Base-by-base conservation (phyloP, 768 basidiomycete genomes). In the Tephrocybe sp. region DNA sequence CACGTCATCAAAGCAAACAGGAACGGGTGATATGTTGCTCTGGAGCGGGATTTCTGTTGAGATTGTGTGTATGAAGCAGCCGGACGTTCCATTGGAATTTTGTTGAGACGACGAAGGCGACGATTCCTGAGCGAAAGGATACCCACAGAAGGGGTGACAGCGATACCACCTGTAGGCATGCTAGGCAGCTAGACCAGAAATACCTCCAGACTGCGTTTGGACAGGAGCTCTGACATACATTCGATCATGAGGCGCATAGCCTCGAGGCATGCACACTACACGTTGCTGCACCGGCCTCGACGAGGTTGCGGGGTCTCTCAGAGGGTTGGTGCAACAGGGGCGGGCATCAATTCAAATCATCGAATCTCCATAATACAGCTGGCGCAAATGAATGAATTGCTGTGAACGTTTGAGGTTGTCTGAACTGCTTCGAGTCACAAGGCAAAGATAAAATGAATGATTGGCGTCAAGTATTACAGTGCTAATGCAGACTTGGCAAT, bases 401-500 rank as follows among this genome's bases (percentile, higher is more conserved):
- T n/a, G n/a, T n/a, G n/a, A n/a, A n/a, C n/a, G n/a, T n/a, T n/a
- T n/a, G n/a, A n/a, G n/a, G n/a, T n/a, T n/a, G n/a, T n/a, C n/a
- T n/a, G n/a, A 24, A 11, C 7, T 25, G n/a, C 40, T 23, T 25
- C 4, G n/a, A 36, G 33, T 32, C 46, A 48, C 34, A 20, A 48
- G 21, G 46, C 24, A 51, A n/a, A 38, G 18, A 38, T 46, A 4
- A 45, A 45, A 53, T 42, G 39, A 53, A 34, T 21, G 5, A 42
- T 25, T 14, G 7, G 4, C 24, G 40, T 12, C 5, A 18, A 14
- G 28, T 18, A 32, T 34, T 58, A 78, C 68, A 73, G 63, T 10
- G 61, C 61, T 53, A 95, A 68, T 18, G 90, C 88, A 54, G 78
- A 71, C 67, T 75, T 76, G 5, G 94, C 95, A 64, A 98, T 83